phyloP scores from a whole-genome alignment of 129 eudicot species.

The Solidago caesia region DNA sequence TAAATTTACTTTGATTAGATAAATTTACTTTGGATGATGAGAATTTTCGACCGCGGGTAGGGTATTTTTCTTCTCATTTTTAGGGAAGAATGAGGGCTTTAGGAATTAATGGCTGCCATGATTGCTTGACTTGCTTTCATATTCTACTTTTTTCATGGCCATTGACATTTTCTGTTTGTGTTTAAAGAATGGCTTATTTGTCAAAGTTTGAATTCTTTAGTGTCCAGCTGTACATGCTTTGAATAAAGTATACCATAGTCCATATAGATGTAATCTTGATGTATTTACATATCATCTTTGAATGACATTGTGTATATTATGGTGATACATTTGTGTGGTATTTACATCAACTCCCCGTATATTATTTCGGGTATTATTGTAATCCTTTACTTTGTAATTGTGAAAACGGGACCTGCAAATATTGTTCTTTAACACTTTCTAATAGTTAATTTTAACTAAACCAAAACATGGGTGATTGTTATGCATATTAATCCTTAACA shows the following conservation, averaged over 20 bases:
- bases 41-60: not conserved
- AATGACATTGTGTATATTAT: constrained; percentile 19
- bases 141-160: constrained; percentile 1
- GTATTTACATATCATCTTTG: constrained; percentile 16
- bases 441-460: not conserved
- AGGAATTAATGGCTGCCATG: constrained; percentile 27
- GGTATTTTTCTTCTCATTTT: not conserved
- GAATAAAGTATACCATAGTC: constrained; percentile 15
- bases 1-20: not conserved
- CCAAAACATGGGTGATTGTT: constrained; percentile 15
- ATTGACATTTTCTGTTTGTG: constrained; percentile 30
- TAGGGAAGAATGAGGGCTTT: constrained; percentile 7
- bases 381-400: not conserved
- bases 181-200: constrained; percentile 2
- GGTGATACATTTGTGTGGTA: not conserved
- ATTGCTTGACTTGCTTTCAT: constrained; percentile 21
- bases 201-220: constrained; percentile 12
- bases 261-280: constrained; percentile 1
- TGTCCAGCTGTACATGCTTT: constrained; percentile 32
- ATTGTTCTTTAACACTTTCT: not conserved
- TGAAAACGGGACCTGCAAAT: constrained; percentile 7
- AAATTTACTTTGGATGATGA: not conserved
- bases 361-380: constrained; percentile 6
- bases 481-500: not conserved
- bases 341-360: constrained; percentile 9